Percentiles rank a stretch among this genome's conserved stretches.
Conservation (phyloP, 345 rosid species). For the Capsella bursapastoris region DNA sequence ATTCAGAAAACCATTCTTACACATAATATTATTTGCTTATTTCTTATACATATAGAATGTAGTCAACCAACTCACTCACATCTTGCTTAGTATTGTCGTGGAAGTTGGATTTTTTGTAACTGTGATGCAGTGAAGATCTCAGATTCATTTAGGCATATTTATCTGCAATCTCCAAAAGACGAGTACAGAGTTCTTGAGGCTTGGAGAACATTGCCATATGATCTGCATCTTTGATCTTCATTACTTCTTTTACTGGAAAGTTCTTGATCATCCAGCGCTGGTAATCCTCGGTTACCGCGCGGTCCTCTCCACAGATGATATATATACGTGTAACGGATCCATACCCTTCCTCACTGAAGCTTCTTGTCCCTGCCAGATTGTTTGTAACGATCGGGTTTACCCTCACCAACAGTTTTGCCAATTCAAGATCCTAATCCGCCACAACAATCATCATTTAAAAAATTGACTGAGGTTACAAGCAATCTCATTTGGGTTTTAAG, state of each 20-base stretch:
- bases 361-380: constrained; percentile 38
- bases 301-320: constrained; percentile 40
- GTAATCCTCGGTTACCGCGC: constrained; percentile 3
- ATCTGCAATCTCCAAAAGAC: constrained; percentile 28
- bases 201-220: constrained; percentile 52
- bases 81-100: not conserved
- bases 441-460: not conserved
- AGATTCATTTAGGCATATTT: not conserved
- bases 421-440: constrained; percentile 41
- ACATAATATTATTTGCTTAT: not conserved
- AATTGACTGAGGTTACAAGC: not conserved
- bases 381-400: constrained; percentile 40
- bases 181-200: constrained; percentile 37
- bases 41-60: not conserved
- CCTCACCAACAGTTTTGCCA: constrained; percentile 43
- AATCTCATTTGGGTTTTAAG: not conserved
- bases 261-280: constrained; percentile 47
- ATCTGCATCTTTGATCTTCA: constrained; percentile 44
- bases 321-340: constrained; percentile 34
- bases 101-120: not conserved
- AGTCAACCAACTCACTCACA: not conserved
- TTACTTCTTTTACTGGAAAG: constrained; percentile 36
- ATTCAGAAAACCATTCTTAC: not conserved
- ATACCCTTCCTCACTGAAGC: constrained; percentile 36
- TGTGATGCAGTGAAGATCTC: not conserved